Evolutionary conservation across 306 rosid genomes (phyloP), one percentile per base, ranked within the genome.

Genomic region (Quercus aquifolioides): DNA sequence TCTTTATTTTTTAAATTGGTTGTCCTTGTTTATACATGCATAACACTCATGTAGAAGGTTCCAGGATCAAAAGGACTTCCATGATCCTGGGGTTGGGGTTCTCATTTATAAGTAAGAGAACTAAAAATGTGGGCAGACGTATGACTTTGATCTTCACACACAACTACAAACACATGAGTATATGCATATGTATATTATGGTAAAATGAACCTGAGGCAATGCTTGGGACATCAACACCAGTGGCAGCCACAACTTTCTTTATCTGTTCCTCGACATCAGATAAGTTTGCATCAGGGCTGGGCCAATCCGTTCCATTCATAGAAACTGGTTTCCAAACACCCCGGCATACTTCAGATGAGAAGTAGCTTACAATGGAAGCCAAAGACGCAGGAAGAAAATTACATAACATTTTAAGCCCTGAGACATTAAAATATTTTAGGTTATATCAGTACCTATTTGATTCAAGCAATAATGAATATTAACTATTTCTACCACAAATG

Each of bases 281-380:
- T 69, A 95, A 88, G 84, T 91, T 95, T 72, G 97, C 97, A 57
- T 94, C 97, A 5, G 98, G 99, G 77, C 99, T 95, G 21, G 99
- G 99, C 99, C 99, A 95, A 83, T 93, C 99, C 1, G 98, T 89
- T 88, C 99, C 99, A 74, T 95, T 95, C 99, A 95, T 95, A 83
- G 83, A 91, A 75, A 78, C 99, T 65, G 93, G 93, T 85, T 93
- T 93, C 99, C 98, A 95, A 77, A 93, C 86, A 49, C 97, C 96
- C 18, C 99, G 85, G 78, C 96, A 89, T 81, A 93, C 99, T 88
- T 95, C 99, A 43, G 99, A 92, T 63, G 97, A 95, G 82, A 95
- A 95, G 87, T 95, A 95, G 88, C 99, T 89, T 76, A 90, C 90
- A 63, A 93, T 93, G 82, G 96, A 88, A 35, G 99, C 99, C 88